Percentiles rank a stretch among this genome's conserved stretches.
phyloP scores from a whole-genome alignment of 352 stramenopile species.

The Pythium brachiatum region DNA sequence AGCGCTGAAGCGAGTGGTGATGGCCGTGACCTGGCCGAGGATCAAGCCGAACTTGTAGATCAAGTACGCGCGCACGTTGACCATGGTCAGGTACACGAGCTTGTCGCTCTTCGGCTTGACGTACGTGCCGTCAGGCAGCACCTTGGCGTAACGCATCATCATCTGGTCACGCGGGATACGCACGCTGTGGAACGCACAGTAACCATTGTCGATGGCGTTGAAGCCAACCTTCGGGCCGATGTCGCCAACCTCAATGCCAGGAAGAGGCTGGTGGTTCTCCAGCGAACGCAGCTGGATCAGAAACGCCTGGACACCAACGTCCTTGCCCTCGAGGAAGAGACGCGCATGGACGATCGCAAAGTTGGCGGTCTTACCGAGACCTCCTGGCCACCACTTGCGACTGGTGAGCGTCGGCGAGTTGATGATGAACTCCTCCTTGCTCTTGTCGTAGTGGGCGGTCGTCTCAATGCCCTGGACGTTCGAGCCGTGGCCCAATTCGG shows the following conservation, averaged over 20 bases:
- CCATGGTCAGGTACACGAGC: conserved; percentile 63
- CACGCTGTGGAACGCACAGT: not conserved
- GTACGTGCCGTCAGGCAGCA: conserved; percentile 59
- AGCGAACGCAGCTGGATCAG: conserved; percentile 88
- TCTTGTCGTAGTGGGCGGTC: conserved; percentile 88
- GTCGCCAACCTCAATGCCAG: conserved; percentile 88
- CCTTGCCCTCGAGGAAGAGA: conserved; percentile 47
- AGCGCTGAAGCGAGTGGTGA: conserved; percentile 53
- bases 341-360: conserved; percentile 92
- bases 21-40: conserved; percentile 33
- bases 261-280: conserved; percentile 75
- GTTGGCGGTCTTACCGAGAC: conserved; percentile 88
- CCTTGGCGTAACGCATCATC: conserved; percentile 46
- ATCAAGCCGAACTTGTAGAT: not conserved
- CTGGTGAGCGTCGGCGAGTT: conserved; percentile 93
- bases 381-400: conserved; percentile 96
- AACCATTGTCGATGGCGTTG: conserved; percentile 92
- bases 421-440: conserved; percentile 91
- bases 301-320: conserved; percentile 93
- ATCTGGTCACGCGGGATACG: not conserved
- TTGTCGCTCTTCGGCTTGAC: conserved; percentile 63
- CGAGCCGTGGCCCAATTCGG: conserved; percentile 93
- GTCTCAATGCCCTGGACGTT: conserved; percentile 92
- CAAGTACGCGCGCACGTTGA: conserved; percentile 37
- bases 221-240: conserved; percentile 93